A percentile compares a stretch with the other conserved stretches of the same genome.
These are phyloP conservation scores for Wickerhamiella australiensis DNA, from an alignment of 805 yeast species.

Conservation along the genomic window DNA sequence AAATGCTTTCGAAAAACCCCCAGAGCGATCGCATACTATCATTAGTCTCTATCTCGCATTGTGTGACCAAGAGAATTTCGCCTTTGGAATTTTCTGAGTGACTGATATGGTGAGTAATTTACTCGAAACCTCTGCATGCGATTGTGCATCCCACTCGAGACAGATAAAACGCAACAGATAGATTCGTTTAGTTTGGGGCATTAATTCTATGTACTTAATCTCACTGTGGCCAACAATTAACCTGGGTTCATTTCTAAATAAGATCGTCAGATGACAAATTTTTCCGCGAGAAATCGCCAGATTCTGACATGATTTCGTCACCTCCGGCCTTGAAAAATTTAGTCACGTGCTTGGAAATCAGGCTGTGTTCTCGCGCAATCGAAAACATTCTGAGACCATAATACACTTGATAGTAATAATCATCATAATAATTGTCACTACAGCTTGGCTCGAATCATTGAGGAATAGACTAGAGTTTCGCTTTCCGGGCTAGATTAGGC, in stretches of 20 bases:
- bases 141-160: neutral
- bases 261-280: neutral
- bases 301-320: conserved; percentile 1
- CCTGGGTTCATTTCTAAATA: neutral
- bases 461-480: too few relatives aligned
- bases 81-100: neutral
- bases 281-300: neutral
- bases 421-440: too few relatives aligned
- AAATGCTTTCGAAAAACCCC: too few relatives aligned
- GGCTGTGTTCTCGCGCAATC: neutral
- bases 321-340: neutral
- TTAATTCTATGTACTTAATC: neutral
- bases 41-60: too few relatives aligned
- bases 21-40: too few relatives aligned
- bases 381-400: neutral
- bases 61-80: neutral
- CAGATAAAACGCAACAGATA: neutral
- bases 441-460: too few relatives aligned
- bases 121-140: neutral
- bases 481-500: too few relatives aligned
- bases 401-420: neutral
- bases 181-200: neutral
- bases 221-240: neutral
- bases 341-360: neutral
- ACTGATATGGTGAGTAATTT: neutral